A percentile compares a stretch with the other conserved stretches of the same genome.
Conservation (phyloP, 352 stramenopile genomes). For the Phytophthora ramorum region DNA sequence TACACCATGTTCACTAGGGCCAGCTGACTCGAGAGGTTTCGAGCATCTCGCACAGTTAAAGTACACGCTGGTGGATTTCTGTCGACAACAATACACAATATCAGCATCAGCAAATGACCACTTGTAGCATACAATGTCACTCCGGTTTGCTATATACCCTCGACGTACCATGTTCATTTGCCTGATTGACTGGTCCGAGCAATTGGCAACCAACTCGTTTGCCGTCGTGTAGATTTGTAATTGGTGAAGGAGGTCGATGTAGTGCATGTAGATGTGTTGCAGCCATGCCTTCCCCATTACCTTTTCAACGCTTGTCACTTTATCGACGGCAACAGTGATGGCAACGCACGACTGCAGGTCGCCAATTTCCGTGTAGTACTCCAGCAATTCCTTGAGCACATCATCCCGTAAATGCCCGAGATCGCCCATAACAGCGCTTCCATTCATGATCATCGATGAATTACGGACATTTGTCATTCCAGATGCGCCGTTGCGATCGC, state of each 20-base stretch:
- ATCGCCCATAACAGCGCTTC: constrained; percentile 79
- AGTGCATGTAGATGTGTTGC: constrained; percentile 93
- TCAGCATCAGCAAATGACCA: constrained; percentile 13
- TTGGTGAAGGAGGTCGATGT: constrained; percentile 89
- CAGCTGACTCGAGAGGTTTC: constrained; percentile 68
- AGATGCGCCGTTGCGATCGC: constrained; percentile 34
- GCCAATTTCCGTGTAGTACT: constrained; percentile 88
- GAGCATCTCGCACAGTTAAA: constrained; percentile 85
- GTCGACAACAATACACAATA: constrained; percentile 8
- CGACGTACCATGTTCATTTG: constrained; percentile 90
- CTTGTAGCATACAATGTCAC: background rate
- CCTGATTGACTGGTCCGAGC: constrained; percentile 85
- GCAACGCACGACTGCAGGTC: constrained; percentile 88
- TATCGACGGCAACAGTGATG: constrained; percentile 75
- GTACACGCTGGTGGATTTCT: constrained; percentile 91
- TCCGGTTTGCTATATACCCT: background rate
- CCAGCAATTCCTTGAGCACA: constrained; percentile 87
- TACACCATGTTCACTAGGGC: constrained; percentile 33
- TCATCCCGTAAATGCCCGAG: constrained; percentile 73
- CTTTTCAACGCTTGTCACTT: constrained; percentile 80
- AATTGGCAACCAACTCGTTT: constrained; percentile 88
- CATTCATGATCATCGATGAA: constrained; percentile 75
- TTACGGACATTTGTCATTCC: constrained; percentile 40
- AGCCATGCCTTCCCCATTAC: constrained; percentile 87
- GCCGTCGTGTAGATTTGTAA: constrained; percentile 89